Conservation (phyloP, 2,329 filamentous ascomycete species). For the Aspergillus sp. region DNA sequence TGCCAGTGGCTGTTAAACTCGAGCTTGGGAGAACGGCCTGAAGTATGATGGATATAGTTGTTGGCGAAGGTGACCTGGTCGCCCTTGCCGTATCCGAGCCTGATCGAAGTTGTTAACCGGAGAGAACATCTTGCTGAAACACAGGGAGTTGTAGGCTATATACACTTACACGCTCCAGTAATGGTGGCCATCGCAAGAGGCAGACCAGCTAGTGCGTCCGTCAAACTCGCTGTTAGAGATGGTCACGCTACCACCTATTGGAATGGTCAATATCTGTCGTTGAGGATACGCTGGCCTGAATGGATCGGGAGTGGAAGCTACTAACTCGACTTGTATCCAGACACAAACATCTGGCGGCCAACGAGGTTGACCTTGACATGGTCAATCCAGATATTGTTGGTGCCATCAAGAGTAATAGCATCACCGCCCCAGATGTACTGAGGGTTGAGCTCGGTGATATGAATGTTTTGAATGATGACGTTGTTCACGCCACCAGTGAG, state of each 20-base stretch:
- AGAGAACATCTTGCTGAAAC: neutral
- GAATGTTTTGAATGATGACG: conserved; percentile 60
- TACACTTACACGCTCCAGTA: conserved; percentile 53
- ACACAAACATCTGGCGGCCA: conserved; percentile 28
- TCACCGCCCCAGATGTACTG: conserved; percentile 60
- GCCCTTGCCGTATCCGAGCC: conserved; percentile 53
- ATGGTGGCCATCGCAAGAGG: conserved; percentile 57
- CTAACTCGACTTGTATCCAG: conserved; percentile 24
- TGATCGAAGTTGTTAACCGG: conserved; percentile 6
- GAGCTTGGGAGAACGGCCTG: conserved; percentile 58
- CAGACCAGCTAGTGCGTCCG: conserved; percentile 53
- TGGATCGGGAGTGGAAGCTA: conserved; percentile 50
- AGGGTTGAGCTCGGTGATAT: conserved; percentile 54
- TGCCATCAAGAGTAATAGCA: conserved; percentile 52
- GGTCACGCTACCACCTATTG: conserved; percentile 51
- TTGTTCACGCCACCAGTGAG: conserved; percentile 47
- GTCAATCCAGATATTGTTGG: conserved; percentile 48
- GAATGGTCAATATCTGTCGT: neutral
- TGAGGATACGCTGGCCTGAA: conserved; percentile 38
- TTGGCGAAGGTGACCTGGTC: conserved; percentile 59
- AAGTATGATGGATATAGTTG: conserved; percentile 61
- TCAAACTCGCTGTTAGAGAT: conserved; percentile 62
- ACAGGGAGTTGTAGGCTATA: neutral
- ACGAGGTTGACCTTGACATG: conserved; percentile 45
- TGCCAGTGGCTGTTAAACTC: conserved; percentile 56